Evolutionary conservation across 2,329 filamentous ascomycete species (phyloP), one percentile per base, ranked within the genome.

Genomic region (Cladophialophora immunda): DNA sequence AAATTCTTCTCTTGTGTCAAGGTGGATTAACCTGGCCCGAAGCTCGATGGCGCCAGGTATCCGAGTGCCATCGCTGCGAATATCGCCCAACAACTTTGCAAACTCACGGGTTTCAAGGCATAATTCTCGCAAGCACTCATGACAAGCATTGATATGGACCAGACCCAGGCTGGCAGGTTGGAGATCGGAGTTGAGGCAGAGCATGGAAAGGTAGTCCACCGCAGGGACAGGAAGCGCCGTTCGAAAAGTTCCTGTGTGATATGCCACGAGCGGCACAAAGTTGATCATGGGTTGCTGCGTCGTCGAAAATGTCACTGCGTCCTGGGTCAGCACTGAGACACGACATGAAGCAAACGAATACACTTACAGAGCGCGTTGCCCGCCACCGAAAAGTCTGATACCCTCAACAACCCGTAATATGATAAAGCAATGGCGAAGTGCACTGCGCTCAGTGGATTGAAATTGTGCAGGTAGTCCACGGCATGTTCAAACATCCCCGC

Each of bases 21-120:
- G 84, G 47, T 90, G 91, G 75, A 99, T 94, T 64, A 99, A 85
- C 32, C 86, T 84, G 50, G 93, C 88, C 41, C 94, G 92, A 75
- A 93, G 87, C 79, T 98, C 94, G 70, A 99, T 94, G 29, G 93
- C 87, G 59, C 95, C 95, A 65, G 88, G 89, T 72, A 97, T 92
- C 66, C 94, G 90, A 68, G 89, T 90, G 25, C 95, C 95, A 76
- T 98, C 93, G 1, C 89, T 87, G 67, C 89, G 87, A 73, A 99
- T 93, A 77, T 99, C 96, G 61, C 96, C 95, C 57, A 99, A 89
- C 15, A 99, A 84, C 75, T 93, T 92, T 75, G 94, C 94, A 79
- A 98, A 99, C 76, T 99, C 95, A 71, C 94, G 89, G 22, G 94
- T 97, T 81, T 99, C 95, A n/a, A 99, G 85, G 29, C 97, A 93